These are phyloP conservation scores for Fennellomyces sp. DNA, from an alignment of 371 early-diverging fungal genomes.

Conservation along the genomic window DNA sequence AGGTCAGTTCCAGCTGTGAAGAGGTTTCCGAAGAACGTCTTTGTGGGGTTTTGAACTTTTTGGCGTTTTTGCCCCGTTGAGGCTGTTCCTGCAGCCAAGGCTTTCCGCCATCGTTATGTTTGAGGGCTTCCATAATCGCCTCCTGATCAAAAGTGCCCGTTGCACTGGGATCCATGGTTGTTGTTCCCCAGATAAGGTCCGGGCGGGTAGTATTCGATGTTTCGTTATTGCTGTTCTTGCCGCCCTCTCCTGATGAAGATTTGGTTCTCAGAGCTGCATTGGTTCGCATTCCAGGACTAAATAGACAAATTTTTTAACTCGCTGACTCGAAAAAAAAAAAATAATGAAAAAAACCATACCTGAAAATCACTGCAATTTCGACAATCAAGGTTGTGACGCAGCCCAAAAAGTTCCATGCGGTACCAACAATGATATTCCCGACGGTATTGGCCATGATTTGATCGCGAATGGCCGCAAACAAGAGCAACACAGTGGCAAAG, in stretches of 20 bases:
- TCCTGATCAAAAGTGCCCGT: background rate
- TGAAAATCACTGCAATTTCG: conserved; percentile 21
- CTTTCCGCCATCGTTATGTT: conserved; percentile 17
- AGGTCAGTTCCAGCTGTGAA: background rate
- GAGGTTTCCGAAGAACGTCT: background rate
- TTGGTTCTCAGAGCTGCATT: conserved; percentile 2
- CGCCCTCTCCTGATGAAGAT: background rate
- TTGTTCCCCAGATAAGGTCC: too few relatives aligned
- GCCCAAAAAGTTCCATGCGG: conserved; percentile 23
- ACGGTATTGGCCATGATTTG: conserved; percentile 20
- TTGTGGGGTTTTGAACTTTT: background rate
- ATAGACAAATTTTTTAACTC: conserved; percentile 1
- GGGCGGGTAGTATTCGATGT: background rate
- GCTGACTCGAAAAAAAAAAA: too few relatives aligned
- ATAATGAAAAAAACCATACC: too few relatives aligned
- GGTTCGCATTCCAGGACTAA: conserved; percentile 8
- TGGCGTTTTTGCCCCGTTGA: too few relatives aligned
- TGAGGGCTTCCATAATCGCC: background rate
- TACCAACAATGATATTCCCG: conserved; percentile 15
- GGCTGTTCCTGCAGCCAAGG: background rate
- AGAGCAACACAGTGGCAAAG: conserved; percentile 23
- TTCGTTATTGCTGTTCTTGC: too few relatives aligned
- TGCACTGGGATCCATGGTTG: background rate
- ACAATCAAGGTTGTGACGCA: conserved; percentile 15
- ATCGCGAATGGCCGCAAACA: conserved; percentile 25